phyloP scores from a whole-genome alignment of 495 filamentous ascomycete species.

The Trichoderma parareesei region DNA sequence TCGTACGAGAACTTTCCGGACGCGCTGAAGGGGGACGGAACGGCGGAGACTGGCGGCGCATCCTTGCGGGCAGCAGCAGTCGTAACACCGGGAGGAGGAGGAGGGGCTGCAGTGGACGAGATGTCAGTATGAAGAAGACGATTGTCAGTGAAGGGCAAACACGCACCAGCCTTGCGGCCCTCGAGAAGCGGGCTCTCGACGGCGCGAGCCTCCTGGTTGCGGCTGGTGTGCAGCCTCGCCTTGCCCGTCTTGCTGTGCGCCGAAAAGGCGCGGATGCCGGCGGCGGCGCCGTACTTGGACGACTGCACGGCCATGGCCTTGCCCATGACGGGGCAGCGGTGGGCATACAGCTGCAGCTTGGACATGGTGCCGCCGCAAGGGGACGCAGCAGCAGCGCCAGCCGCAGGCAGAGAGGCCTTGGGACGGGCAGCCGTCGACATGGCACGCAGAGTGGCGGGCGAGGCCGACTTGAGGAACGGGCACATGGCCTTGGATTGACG shows the following conservation, averaged over 20 bases:
- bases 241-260: constrained; percentile 35
- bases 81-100: constrained; percentile 28
- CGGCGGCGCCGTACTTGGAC: constrained; percentile 39
- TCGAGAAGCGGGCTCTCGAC: constrained; percentile 53
- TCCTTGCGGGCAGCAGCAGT: constrained; percentile 29
- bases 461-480: constrained; percentile 92
- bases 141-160: background rate
- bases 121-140: constrained; percentile 15
- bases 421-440: constrained; percentile 71
- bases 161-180: constrained; percentile 50
- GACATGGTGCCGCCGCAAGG: constrained; percentile 86
- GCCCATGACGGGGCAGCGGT: constrained; percentile 97
- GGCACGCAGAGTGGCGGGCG: constrained; percentile 78
- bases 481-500: constrained; percentile 92
- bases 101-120: constrained; percentile 23
- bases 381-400: constrained; percentile 15
- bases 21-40: constrained; percentile 12
- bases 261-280: constrained; percentile 36
- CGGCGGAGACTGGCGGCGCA: constrained; percentile 18
- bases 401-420: constrained; percentile 33
- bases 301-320: constrained; percentile 91
- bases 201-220: constrained; percentile 60
- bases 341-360: constrained; percentile 88
- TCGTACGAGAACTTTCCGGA: constrained; percentile 74
- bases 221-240: constrained; percentile 75